Evolutionary conservation across 306 rosid genomes (phyloP).

Genomic region (Vicia faba): DNA sequence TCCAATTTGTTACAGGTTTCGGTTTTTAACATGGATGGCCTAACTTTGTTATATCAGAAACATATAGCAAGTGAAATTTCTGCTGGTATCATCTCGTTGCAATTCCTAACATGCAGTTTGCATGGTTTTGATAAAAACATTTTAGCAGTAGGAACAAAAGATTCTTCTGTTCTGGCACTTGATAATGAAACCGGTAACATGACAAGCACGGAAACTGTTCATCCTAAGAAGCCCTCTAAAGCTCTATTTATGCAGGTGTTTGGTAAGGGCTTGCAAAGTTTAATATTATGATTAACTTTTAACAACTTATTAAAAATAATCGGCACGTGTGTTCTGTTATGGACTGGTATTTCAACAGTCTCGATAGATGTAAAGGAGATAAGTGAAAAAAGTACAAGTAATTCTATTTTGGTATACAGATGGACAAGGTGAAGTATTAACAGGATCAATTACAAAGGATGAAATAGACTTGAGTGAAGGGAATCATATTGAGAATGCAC

Average conservation of each 20-base stretch:
- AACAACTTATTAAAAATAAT: neutral
- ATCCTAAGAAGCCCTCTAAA: slow-evolving; percentile 85
- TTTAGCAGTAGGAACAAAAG: slow-evolving; percentile 69
- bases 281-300: slow-evolving; percentile 9
- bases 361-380: slow-evolving; percentile 36
- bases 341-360: slow-evolving; percentile 27
- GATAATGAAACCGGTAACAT: slow-evolving; percentile 73
- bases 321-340: slow-evolving; percentile 5
- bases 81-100: slow-evolving; percentile 71
- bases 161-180: slow-evolving; percentile 78
- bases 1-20: slow-evolving; percentile 64
- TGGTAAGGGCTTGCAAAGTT: slow-evolving; percentile 55
- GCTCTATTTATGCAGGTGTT: slow-evolving; percentile 84
- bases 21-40: slow-evolving; percentile 68
- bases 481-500: slow-evolving; percentile 46
- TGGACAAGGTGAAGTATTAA: slow-evolving; percentile 50
- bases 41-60: slow-evolving; percentile 64
- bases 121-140: slow-evolving; percentile 82
- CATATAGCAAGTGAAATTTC: slow-evolving; percentile 77
- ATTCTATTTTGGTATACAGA: slow-evolving; percentile 42
- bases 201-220: slow-evolving; percentile 57
- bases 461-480: slow-evolving; percentile 48
- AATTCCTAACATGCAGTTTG: slow-evolving; percentile 68
- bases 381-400: slow-evolving; percentile 8
- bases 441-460: slow-evolving; percentile 40